A percentile compares a stretch with the other conserved stretches of the same genome.
Evolutionary conservation across 2,329 filamentous ascomycete genomes (phyloP).

Genomic region (Calonectria pseudoreteaudii): DNA sequence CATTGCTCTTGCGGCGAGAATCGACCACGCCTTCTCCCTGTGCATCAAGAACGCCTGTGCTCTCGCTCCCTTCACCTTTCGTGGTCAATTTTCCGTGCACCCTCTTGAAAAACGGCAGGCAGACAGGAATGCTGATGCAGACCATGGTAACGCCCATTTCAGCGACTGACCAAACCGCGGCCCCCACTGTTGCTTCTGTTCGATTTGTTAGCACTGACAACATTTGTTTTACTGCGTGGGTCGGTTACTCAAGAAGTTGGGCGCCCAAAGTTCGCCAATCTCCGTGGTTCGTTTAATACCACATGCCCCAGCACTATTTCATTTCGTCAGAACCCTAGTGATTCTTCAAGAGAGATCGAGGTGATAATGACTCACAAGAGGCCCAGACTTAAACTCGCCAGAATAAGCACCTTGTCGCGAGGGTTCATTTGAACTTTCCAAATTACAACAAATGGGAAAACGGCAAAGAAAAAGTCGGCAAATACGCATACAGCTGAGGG

Average conservation of each 20-base stretch:
- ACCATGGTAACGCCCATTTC: background rate
- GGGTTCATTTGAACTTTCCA: slow-evolving; percentile 55
- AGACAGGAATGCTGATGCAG: background rate
- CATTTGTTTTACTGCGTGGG: background rate
- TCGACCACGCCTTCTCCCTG: background rate
- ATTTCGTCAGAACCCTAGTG: background rate
- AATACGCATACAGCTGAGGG: slow-evolving; percentile 30
- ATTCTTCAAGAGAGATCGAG: background rate
- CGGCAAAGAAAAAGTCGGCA: slow-evolving; percentile 51
- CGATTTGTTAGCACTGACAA: background rate
- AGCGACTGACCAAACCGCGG: background rate
- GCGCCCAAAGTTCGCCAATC: background rate
- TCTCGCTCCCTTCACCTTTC: background rate
- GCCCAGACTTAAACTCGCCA: slow-evolving; percentile 53
- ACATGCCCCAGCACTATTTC: slow-evolving; percentile 14
- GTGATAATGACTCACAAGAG: slow-evolving; percentile 46
- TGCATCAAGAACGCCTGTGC: background rate
- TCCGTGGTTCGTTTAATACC: slow-evolving; percentile 17
- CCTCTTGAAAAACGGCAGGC: background rate
- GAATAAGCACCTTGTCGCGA: slow-evolving; percentile 55
- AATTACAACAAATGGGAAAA: slow-evolving; percentile 56
- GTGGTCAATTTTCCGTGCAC: background rate
- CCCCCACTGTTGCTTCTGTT: background rate
- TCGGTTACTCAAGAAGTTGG: slow-evolving; percentile 2
- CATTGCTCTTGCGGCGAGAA: background rate